Evolutionary conservation across 805 yeast species (phyloP), one percentile per base, ranked within the genome.

Genomic region (Yueomyces sinensis): DNA sequence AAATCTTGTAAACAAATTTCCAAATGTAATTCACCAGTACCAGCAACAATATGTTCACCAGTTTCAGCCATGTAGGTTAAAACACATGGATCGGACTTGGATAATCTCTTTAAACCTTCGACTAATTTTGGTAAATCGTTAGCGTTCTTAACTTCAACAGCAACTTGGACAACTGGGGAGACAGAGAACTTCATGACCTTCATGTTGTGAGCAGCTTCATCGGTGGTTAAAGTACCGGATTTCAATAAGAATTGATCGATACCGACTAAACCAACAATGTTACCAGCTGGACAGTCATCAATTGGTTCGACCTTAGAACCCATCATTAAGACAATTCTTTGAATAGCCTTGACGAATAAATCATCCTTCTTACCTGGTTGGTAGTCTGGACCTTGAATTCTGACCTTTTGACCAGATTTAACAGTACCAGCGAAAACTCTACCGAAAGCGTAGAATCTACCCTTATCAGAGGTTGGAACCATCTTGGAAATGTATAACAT

Each of bases 371-470:
- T 82, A 67, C 97, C 97, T 66, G 94, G 95, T 58, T 75, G 76
- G 73, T 84, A 87, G 94, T 87, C 87, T 66, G 96, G 97, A 72
- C 97, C 97, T 76, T 87, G 97, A 63, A 87, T 87, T 75, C 97
- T 83, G 62, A 87, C 94, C 83, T 87, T 87, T 77, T 79, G 83
- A 70, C 97, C 97, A 57, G 95, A 82, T 67, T 70, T 82, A 62
- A 89, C 95, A 61, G 97, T 87, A 84, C 97, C 97, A 57, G 96
- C 82, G 75, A 87, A 87, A 65, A 87, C 96, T 76, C 97, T 89
- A 70, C 97, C 97, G 74, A 87, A 89, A 62, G 97, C 97, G 80
- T 84, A 87, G 94, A 87, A 87, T 74, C 97, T 84, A 78, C 97
- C 97, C 77, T 87, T 89, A 70, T 87, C 97, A 56, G 96, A 87